Conservation (phyloP, 345 rosid genomes). For the Nephelium lappaceum region DNA sequence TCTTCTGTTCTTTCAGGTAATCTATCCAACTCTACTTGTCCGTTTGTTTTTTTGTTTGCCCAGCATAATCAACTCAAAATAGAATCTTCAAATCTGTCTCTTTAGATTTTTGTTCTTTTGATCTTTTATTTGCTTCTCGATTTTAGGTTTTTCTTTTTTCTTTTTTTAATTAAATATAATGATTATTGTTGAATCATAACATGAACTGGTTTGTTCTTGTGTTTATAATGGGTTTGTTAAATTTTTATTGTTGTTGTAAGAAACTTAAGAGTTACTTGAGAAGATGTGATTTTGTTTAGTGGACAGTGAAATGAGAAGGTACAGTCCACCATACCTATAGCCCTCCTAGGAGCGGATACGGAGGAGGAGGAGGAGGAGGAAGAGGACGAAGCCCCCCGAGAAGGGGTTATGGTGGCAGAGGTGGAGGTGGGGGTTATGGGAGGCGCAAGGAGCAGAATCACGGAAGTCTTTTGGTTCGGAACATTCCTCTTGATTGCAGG, state of each 20-base stretch:
- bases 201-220: not conserved
- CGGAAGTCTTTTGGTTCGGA: constrained; percentile 92
- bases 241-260: not conserved
- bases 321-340: constrained; percentile 77
- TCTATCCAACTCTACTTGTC: not conserved
- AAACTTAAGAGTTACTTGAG: not conserved
- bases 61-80: too few relatives aligned
- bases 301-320: constrained; percentile 71
- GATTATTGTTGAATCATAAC: not conserved
- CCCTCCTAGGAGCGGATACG: constrained; percentile 94
- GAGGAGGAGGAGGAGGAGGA: constrained; percentile 65
- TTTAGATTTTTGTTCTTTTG: not conserved
- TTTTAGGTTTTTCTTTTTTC: not conserved
- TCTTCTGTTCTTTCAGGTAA: constrained; percentile 1
- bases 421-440: constrained; percentile 73
- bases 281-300: constrained; percentile 5
- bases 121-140: not conserved
- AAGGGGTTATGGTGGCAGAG: constrained; percentile 65
- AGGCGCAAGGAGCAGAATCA: constrained; percentile 72
- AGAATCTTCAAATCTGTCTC: not conserved
- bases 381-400: constrained; percentile 74
- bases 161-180: too few relatives aligned
- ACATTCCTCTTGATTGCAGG: constrained; percentile 96
- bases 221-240: not conserved
- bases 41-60: not conserved